Percentiles rank a stretch among this genome's conserved stretches.
phyloP scores from a whole-genome alignment of 192 early-diverging fungal genomes.

The Coemansia sp. region DNA sequence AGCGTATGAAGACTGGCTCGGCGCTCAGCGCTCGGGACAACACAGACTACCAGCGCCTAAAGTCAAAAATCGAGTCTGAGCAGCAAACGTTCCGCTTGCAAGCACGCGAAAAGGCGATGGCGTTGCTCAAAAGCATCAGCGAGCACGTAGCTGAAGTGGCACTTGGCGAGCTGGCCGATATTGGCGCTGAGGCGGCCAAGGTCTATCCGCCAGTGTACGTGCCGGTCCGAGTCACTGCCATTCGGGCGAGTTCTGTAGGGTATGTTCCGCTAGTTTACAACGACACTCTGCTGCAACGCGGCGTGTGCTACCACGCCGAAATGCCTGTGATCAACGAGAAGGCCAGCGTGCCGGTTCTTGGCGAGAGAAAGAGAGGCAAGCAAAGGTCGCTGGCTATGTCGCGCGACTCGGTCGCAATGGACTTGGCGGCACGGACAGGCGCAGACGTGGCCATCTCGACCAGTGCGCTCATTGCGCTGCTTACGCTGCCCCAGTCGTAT shows the following conservation, averaged over 20 bases:
- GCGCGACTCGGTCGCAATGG: constrained; percentile 12
- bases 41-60: constrained; percentile 26
- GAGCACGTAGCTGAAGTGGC: background rate
- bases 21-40: constrained; percentile 10
- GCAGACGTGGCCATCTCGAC: constrained; percentile 40
- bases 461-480: constrained; percentile 30
- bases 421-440: constrained; percentile 13
- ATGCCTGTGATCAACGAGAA: background rate
- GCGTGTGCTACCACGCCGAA: constrained; percentile 16
- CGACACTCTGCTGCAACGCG: constrained; percentile 38
- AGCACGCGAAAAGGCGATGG: constrained; percentile 20
- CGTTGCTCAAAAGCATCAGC: constrained; percentile 7
- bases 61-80: constrained; percentile 26
- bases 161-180: background rate
- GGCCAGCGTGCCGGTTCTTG: background rate
- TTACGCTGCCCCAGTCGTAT: constrained; percentile 36
- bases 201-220: constrained; percentile 23
- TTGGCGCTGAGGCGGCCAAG: constrained; percentile 4
- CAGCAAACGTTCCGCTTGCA: constrained; percentile 35
- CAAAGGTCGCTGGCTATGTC: constrained; percentile 13
- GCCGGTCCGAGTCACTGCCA: constrained; percentile 24
- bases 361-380: background rate
- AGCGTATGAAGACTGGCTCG: constrained; percentile 11
- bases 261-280: constrained; percentile 36
- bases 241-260: constrained; percentile 21